Conservation (phyloP, 176 grass and related monocot genomes). For the Carex pumila region DNA sequence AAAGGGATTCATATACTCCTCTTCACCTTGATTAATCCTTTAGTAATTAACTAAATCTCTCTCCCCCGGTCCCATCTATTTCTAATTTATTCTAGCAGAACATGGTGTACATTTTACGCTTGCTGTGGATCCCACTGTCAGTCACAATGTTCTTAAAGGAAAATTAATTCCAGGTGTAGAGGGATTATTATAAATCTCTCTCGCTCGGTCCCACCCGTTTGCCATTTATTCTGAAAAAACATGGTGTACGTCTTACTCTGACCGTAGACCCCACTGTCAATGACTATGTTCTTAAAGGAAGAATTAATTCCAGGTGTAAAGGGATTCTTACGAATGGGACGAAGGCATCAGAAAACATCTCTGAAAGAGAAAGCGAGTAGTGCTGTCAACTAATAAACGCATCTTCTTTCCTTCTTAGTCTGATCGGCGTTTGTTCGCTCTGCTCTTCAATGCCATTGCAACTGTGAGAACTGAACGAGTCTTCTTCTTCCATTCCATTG, state of each 20-base stretch:
- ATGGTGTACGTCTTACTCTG: neutral
- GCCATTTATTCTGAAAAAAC: neutral
- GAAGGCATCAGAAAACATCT: constrained; percentile 6
- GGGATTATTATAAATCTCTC: neutral
- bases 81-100: no score
- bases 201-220: neutral
- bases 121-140: no score
- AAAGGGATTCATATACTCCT: neutral
- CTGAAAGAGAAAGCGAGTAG: neutral
- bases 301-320: neutral
- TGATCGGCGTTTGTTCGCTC: neutral
- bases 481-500: no score
- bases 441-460: constrained; percentile 8
- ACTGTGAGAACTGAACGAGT: neutral
- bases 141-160: no score
- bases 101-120: no score
- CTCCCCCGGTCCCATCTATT: no score
- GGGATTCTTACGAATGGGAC: neutral
- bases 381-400: constrained; percentile 18
- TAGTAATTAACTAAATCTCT: no score
- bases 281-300: no score
- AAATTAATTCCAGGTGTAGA: no score
- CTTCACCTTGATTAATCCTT: no score
- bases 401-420: constrained; percentile 1
- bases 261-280: neutral